A percentile compares a stretch with the other conserved stretches of the same genome.
Evolutionary conservation across 352 stramenopile species (phyloP).

Genomic region (Globisporangium nagaii): DNA sequence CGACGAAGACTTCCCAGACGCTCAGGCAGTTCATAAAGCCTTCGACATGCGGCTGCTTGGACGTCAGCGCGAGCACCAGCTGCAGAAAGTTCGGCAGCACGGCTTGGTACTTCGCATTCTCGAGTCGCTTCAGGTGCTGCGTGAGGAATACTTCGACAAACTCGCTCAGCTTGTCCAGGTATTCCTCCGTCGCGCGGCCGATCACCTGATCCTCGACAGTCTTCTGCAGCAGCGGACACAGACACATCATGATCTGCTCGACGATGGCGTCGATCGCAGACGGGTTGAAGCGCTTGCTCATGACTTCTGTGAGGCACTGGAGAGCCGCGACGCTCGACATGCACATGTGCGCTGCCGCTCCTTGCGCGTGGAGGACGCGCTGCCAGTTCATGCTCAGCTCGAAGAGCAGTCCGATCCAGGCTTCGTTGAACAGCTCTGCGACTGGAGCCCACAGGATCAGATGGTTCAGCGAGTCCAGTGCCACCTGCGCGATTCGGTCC

Average conservation of each 20-base stretch:
- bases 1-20: slow-evolving; percentile 81
- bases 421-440: slow-evolving; percentile 42
- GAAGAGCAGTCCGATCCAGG: slow-evolving; percentile 60
- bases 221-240: slow-evolving; percentile 60
- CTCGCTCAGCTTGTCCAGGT: slow-evolving; percentile 70
- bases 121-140: slow-evolving; percentile 66
- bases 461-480: slow-evolving; percentile 48
- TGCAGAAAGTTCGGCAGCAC: slow-evolving; percentile 54
- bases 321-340: slow-evolving; percentile 48
- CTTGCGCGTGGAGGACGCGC: slow-evolving; percentile 9
- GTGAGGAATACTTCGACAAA: slow-evolving; percentile 73
- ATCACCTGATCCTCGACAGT: slow-evolving; percentile 54
- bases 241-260: slow-evolving; percentile 37
- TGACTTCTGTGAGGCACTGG: slow-evolving; percentile 55
- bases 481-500: slow-evolving; percentile 42
- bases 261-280: slow-evolving; percentile 39
- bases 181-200: slow-evolving; percentile 40
- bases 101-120: slow-evolving; percentile 40
- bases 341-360: slow-evolving; percentile 23
- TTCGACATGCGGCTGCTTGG: slow-evolving; percentile 64
- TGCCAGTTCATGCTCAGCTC: slow-evolving; percentile 44
- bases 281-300: slow-evolving; percentile 57
- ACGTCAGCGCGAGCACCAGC: slow-evolving; percentile 54
- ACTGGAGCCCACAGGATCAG: slow-evolving; percentile 51
- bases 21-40: slow-evolving; percentile 76